Evolutionary conservation across 305 asterid species (phyloP).

Genomic region (Ilex paraguariensis): DNA sequence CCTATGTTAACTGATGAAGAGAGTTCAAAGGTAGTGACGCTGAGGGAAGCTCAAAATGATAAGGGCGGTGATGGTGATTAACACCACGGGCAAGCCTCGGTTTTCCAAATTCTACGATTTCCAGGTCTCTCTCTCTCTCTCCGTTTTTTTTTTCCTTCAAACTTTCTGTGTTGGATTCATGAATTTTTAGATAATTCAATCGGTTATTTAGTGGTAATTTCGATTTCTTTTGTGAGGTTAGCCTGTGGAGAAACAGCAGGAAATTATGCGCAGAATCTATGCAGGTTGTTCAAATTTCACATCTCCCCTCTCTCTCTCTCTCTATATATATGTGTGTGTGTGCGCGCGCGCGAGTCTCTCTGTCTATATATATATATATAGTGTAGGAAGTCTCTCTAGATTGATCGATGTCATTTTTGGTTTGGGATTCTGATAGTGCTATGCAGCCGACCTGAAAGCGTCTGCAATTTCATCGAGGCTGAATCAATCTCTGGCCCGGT

Average conservation of each 20-base stretch:
- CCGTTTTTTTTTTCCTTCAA: background rate
- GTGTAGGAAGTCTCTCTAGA: no score
- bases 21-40: no score
- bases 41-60: conserved; percentile 15
- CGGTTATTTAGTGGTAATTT: background rate
- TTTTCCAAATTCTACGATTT: conserved; percentile 30
- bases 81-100: conserved; percentile 30
- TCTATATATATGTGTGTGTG: background rate
- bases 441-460: conserved; percentile 27
- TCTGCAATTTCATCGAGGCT: conserved; percentile 25
- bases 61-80: conserved; percentile 32
- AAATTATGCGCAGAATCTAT: conserved; percentile 28
- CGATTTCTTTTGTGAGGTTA: conserved; percentile 3
- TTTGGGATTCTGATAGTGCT: conserved; percentile 16
- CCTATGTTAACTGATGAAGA: no score
- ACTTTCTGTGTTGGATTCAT: no score
- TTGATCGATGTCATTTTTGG: background rate
- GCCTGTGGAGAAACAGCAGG: conserved; percentile 30
- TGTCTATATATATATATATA: no score
- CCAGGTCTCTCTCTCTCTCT: conserved; percentile 14
- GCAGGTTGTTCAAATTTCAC: conserved; percentile 10
- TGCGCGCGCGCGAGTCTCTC: no score
- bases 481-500: conserved; percentile 27
- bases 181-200: background rate
- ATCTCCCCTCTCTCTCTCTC: conserved; percentile 1